These are phyloP conservation scores for Dactylella cylindrospora DNA, from an alignment of 2,329 filamentous ascomycete species.

Conservation along the genomic window DNA sequence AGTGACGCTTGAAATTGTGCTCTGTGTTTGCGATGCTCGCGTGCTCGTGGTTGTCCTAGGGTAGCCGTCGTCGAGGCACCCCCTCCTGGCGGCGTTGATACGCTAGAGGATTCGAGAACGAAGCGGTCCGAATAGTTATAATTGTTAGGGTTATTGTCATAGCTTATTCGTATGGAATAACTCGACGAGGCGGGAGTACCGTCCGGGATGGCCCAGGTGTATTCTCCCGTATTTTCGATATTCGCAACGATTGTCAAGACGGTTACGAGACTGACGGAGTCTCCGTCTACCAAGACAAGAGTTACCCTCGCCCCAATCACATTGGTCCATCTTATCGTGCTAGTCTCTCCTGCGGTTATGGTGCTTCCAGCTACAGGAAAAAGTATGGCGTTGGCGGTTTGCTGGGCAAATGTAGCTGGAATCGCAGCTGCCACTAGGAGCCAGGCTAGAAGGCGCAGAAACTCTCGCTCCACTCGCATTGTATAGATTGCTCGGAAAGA, in stretches of 20 bases:
- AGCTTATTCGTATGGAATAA: slow-evolving; percentile 31
- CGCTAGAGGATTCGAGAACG: too few species aligned
- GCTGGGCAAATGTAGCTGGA: too few species aligned
- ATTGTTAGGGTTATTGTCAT: slow-evolving; percentile 26
- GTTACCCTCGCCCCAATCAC: slow-evolving; percentile 11
- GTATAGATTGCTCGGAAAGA: too few species aligned
- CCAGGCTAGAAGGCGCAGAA: too few species aligned
- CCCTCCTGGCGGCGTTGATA: too few species aligned
- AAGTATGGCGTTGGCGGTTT: slow-evolving; percentile 32
- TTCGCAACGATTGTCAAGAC: not conserved
- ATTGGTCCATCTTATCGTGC: slow-evolving; percentile 36
- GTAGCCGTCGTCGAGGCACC: too few species aligned
- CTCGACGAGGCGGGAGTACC: slow-evolving; percentile 9
- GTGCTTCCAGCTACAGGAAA: slow-evolving; percentile 15
- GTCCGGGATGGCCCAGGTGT: slow-evolving; percentile 20
- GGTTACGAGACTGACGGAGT: slow-evolving; percentile 6
- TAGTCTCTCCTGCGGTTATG: slow-evolving; percentile 14
- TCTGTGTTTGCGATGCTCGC: too few species aligned
- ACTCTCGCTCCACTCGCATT: too few species aligned
- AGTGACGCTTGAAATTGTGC: too few species aligned
- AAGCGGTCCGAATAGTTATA: slow-evolving; percentile 39
- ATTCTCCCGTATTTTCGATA: slow-evolving; percentile 12
- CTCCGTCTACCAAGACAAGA: slow-evolving; percentile 20
- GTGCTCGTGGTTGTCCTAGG: too few species aligned
- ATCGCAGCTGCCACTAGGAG: too few species aligned